A percentile compares a stretch with the other conserved stretches of the same genome.
These are phyloP conservation scores for Eucalyptus sp. DNA, from an alignment of 345 rosid species.

Conservation along the genomic window DNA sequence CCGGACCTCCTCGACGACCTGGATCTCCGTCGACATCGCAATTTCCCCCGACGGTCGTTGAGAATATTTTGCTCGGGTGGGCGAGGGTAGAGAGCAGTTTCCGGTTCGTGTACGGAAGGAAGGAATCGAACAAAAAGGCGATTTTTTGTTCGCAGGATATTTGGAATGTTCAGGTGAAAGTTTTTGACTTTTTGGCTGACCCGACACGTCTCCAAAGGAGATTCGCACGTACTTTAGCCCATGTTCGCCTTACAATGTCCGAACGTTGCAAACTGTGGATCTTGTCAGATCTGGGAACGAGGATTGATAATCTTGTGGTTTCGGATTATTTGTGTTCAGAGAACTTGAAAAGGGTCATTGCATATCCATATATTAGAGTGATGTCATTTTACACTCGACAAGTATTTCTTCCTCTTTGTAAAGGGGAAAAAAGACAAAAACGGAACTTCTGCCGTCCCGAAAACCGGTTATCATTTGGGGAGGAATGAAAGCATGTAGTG, in stretches of 20 bases:
- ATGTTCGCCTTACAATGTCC: background rate
- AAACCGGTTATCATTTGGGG: background rate
- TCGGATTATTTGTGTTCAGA: background rate
- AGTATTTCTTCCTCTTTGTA: background rate
- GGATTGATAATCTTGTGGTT: background rate
- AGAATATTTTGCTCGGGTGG: background rate
- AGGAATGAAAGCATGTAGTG: background rate
- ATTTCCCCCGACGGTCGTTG: background rate
- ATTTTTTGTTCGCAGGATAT: background rate
- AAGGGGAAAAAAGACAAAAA: background rate
- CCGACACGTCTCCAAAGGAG: background rate
- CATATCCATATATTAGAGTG: rapidly evolving
- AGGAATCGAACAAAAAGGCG: background rate
- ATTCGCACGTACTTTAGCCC: background rate
- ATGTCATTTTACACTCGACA: background rate
- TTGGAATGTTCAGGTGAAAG: background rate
- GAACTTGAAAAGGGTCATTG: background rate
- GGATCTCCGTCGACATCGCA: conserved; percentile 88
- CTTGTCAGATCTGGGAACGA: background rate
- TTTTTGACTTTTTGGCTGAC: background rate
- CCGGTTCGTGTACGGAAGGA: background rate
- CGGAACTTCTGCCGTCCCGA: background rate
- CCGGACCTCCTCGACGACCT: conserved; percentile 62
- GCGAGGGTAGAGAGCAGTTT: background rate
- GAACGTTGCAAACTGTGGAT: background rate